Percentiles rank a stretch among this genome's conserved stretches.
Evolutionary conservation across 805 yeast genomes (phyloP).

Genomic region (Barnettozyma vustinii): DNA sequence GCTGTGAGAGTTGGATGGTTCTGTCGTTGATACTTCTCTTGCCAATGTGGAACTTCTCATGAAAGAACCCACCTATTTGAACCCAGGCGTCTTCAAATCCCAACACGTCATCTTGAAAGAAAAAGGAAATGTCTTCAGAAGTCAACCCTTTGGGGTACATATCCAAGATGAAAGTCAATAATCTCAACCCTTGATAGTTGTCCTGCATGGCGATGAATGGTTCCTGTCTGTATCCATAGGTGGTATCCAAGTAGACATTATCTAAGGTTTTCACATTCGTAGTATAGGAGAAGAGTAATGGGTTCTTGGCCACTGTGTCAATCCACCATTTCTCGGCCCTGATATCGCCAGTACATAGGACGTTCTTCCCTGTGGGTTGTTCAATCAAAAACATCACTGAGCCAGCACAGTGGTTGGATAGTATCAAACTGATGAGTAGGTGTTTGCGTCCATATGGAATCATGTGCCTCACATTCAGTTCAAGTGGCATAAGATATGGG

Average conservation of each 20-base stretch:
- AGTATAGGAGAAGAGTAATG: slow-evolving; percentile 38
- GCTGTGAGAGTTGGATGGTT: slow-evolving; percentile 5
- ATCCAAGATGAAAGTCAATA: slow-evolving; percentile 30
- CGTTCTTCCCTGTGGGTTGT: slow-evolving; percentile 23
- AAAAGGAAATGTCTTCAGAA: slow-evolving; percentile 33
- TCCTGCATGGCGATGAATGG: slow-evolving; percentile 41
- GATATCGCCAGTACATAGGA: slow-evolving; percentile 52
- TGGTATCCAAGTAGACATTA: slow-evolving; percentile 49
- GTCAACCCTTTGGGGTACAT: slow-evolving; percentile 32
- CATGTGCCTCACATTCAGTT: slow-evolving; percentile 16
- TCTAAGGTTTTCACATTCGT: slow-evolving; percentile 31
- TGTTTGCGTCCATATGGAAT: slow-evolving; percentile 15
- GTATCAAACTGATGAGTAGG: slow-evolving; percentile 37
- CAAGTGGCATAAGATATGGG: slow-evolving; percentile 14
- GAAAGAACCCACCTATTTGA: slow-evolving; percentile 26
- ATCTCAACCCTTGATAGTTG: slow-evolving; percentile 37
- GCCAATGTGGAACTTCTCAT: slow-evolving; percentile 28
- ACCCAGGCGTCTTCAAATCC: slow-evolving; percentile 56
- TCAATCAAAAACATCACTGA: slow-evolving; percentile 49
- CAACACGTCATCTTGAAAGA: slow-evolving; percentile 34
- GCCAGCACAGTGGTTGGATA: slow-evolving; percentile 58
- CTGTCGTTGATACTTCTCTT: slow-evolving; percentile 21
- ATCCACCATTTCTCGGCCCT: slow-evolving; percentile 53
- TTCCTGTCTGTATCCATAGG: slow-evolving; percentile 44
- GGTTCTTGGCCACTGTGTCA: slow-evolving; percentile 32